Percentiles rank a stretch among this genome's conserved stretches.
These are phyloP conservation scores for Prasinococcaceae sp. DNA, from an alignment of 139 green algal species.

Conservation along the genomic window DNA sequence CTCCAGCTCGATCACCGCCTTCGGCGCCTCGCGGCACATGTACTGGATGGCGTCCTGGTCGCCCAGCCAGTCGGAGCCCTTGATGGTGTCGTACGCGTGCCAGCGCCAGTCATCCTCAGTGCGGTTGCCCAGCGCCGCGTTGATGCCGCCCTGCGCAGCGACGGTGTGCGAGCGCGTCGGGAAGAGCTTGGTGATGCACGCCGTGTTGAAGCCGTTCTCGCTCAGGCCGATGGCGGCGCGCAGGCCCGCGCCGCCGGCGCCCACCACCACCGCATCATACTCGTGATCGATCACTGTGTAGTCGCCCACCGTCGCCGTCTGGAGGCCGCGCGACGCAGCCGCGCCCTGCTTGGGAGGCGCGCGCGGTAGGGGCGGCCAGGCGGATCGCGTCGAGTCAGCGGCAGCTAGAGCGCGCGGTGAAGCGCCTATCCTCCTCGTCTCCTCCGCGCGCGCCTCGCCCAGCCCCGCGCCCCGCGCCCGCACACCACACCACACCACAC, in stretches of 20 bases:
- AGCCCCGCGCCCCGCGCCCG: too few relatives aligned
- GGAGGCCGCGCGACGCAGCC: too few relatives aligned
- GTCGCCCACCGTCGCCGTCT: neutral
- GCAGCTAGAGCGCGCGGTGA: too few relatives aligned
- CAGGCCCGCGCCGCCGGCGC: slow-evolving; percentile 81
- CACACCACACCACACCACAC: too few relatives aligned
- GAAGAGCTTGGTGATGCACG: slow-evolving; percentile 99
- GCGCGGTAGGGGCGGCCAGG: too few relatives aligned
- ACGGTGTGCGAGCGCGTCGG: slow-evolving; percentile 97
- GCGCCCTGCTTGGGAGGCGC: too few relatives aligned
- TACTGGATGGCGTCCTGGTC: slow-evolving; percentile 46
- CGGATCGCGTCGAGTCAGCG: too few relatives aligned
- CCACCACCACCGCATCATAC: slow-evolving; percentile 94
- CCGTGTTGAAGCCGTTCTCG: slow-evolving; percentile 90
- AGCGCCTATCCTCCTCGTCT: too few relatives aligned
- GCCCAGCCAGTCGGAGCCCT: slow-evolving; percentile 94
- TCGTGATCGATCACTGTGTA: slow-evolving; percentile 92
- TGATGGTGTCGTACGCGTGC: slow-evolving; percentile 99
- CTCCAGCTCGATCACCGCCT: slow-evolving; percentile 92
- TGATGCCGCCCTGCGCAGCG: slow-evolving; percentile 93
- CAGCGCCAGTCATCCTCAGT: slow-evolving; percentile 92
- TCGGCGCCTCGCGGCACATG: slow-evolving; percentile 87
- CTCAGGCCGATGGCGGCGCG: slow-evolving; percentile 82
- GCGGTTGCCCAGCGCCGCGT: slow-evolving; percentile 98
- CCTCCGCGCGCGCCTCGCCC: too few relatives aligned